phyloP scores from a whole-genome alignment of 75 land plant species.

The Picea glauca region DNA sequence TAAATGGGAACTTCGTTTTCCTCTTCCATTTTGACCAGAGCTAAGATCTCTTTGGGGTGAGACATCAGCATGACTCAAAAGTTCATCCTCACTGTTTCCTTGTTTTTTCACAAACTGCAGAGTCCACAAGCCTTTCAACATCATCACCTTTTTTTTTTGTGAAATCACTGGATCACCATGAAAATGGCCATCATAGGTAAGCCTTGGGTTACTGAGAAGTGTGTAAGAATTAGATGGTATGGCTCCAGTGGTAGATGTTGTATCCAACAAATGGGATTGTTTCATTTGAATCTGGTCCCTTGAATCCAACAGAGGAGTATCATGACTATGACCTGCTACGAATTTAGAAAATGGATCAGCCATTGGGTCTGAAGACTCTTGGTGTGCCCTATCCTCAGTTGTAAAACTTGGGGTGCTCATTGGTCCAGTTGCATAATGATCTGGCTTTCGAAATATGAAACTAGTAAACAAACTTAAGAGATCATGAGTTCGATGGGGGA shows the following conservation, averaged over 20 bases:
- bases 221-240: neutral
- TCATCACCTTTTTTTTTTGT: neutral
- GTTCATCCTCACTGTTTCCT: conserved; percentile 1
- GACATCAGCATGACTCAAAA: conserved; percentile 3
- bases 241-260: neutral
- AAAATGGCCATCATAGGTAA: neutral
- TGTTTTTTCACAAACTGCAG: conserved; percentile 1
- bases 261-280: neutral
- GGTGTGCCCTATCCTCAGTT: neutral
- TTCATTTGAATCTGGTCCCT: neutral
- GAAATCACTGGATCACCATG: neutral
- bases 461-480: conserved; percentile 4
- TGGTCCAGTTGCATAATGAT: neutral
- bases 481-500: neutral
- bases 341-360: neutral
- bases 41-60: neutral
- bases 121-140: neutral
- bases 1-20: neutral
- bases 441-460: conserved; percentile 6
- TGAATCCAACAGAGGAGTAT: conserved; percentile 5
- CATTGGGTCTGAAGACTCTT: neutral
- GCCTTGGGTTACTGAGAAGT: neutral
- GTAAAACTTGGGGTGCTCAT: conserved; percentile 8
- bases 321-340: neutral
- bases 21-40: neutral